These are phyloP conservation scores for Euphorbia pulcherrima DNA, from an alignment of 345 rosid species.

Conservation along the genomic window DNA sequence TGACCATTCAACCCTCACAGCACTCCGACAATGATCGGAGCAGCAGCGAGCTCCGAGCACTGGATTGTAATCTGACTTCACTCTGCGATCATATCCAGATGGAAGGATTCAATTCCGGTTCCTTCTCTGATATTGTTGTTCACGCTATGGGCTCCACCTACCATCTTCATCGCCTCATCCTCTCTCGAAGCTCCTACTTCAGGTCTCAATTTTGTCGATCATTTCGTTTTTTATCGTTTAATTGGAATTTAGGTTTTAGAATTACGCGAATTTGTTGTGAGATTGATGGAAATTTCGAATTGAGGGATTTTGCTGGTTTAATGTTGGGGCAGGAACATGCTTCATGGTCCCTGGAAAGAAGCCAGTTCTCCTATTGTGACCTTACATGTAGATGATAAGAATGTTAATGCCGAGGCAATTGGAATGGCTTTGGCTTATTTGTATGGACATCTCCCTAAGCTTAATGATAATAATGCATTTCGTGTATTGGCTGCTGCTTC, in stretches of 20 bases:
- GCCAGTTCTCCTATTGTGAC: constrained; percentile 68
- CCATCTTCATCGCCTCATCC: constrained; percentile 85
- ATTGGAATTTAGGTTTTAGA: background rate
- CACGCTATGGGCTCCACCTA: constrained; percentile 81
- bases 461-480: constrained; percentile 79
- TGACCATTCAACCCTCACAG: constrained; percentile 44
- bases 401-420: constrained; percentile 79
- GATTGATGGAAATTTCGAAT: background rate
- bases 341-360: constrained; percentile 97
- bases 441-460: constrained; percentile 85
- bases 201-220: constrained; percentile 38
- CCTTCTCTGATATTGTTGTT: constrained; percentile 85
- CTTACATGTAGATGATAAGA: constrained; percentile 83
- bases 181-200: constrained; percentile 93
- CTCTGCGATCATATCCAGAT: constrained; percentile 89
- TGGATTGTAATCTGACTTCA: constrained; percentile 77
- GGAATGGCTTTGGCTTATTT: constrained; percentile 80
- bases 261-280: background rate
- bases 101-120: constrained; percentile 77
- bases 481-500: constrained; percentile 97
- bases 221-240: background rate
- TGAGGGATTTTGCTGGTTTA: background rate
- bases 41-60: constrained; percentile 63
- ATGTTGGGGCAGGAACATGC: constrained; percentile 62
- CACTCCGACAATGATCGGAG: constrained; percentile 63